phyloP scores from a whole-genome alignment of 1,139 yeast species.

The Candida smagusa region DNA sequence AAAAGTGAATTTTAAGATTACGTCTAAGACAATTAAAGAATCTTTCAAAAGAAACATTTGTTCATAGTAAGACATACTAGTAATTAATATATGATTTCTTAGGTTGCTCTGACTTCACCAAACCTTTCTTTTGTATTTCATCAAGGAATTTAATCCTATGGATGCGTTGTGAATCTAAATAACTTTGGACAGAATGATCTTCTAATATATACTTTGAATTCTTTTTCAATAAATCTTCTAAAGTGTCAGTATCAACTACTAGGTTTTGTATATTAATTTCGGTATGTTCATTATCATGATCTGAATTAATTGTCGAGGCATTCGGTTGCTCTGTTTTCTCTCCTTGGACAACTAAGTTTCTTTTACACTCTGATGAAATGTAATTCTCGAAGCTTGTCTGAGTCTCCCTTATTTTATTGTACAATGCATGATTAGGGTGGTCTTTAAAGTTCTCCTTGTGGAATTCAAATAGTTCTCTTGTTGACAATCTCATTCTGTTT shows the following conservation, averaged over 20 bases:
- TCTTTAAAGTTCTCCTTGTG: constrained; percentile 3
- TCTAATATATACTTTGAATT: constrained; percentile 10
- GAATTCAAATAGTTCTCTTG: constrained; percentile 11
- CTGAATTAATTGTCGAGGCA: no score
- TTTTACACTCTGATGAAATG: no score
- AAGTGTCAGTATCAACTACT: constrained; percentile 18
- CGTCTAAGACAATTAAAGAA: not conserved
- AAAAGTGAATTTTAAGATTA: no score
- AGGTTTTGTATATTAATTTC: constrained; percentile 9
- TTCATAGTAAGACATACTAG: not conserved
- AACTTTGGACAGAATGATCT: constrained; percentile 16
- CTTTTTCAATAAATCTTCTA: constrained; percentile 10
- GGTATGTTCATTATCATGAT: no score
- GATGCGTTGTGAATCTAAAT: constrained; percentile 14
- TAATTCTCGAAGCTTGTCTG: no score
- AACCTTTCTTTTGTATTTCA: constrained; percentile 23
- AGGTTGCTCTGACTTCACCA: constrained; percentile 5
- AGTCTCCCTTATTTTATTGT: no score
- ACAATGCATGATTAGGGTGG: constrained; percentile 2
- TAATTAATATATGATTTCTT: constrained; percentile 5
- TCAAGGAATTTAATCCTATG: constrained; percentile 22
- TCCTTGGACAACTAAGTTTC: no score
- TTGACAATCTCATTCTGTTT: constrained; percentile 8
- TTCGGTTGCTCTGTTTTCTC: no score
- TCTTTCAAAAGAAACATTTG: not conserved